Base-by-base conservation (phyloP, 768 basidiomycete species). In the Mycena kentingensis region DNA sequence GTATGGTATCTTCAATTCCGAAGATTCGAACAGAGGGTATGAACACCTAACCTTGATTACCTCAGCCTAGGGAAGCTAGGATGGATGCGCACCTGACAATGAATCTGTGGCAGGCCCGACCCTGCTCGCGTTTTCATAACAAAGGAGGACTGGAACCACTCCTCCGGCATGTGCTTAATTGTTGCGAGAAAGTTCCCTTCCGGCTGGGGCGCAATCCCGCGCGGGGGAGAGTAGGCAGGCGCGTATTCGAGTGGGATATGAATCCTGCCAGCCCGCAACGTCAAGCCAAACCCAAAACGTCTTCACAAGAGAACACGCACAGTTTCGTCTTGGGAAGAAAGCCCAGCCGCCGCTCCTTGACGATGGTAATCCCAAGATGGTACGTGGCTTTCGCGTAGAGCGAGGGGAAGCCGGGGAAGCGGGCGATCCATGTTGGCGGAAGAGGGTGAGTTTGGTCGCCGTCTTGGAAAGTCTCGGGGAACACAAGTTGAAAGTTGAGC, bases 11-110 rank as follows among this genome's bases (percentile, higher is more conserved):
- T 7, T 31, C 3, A 15, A 54, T 2, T 4, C 53, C 53, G 42
- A 54, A 54, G 35, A 54, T 38, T 49, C 32, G 38, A 13, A 54
- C 53, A 22, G 57, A 53, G 13, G 57, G 57, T 16, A 54, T 42
- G 49, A 58, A 58, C 4, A 38, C 48, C 55, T 52, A 26, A 12
- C 31, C 31, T 32, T 32, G 7, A 37, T 7, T 18, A 37, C 11
- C 36, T 37, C 36, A 18, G 36, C 8, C 19, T 10, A 18, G 36
- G 7, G 19, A 37, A 37, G 7, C 18, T 10, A 19, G 19, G 8
- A 19, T 11, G 18, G 36, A 11, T 7, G 19, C 10, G 18, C 18
- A 37, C 36, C 21, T 42, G 41, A 26, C 41, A 42, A 24, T 42
- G 7, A n/a, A 42, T 21, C 7, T 7, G 24, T 24, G 19, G n/a